A percentile compares a stretch with the other conserved stretches of the same genome.
phyloP scores from a whole-genome alignment of 805 yeast species.

The Kregervanrija delftensis region DNA sequence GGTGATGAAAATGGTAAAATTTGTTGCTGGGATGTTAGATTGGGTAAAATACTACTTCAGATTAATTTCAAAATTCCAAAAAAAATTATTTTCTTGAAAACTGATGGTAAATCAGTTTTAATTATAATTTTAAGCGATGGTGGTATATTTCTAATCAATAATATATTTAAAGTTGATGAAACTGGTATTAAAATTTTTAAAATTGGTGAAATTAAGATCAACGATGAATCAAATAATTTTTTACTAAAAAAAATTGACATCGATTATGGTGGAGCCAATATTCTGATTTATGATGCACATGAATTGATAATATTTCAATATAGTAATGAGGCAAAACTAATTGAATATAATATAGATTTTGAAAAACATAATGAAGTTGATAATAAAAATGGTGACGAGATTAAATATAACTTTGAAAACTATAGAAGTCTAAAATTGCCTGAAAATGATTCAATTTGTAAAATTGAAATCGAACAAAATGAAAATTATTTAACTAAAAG shows the following conservation, averaged over 20 bases:
- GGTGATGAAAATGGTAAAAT: slow-evolving; percentile 25
- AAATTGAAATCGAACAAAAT: slow-evolving; percentile 20
- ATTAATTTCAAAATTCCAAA: neutral
- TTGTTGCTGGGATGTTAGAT: slow-evolving; percentile 27
- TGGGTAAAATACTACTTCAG: slow-evolving; percentile 6
- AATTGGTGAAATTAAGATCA: slow-evolving; percentile 6
- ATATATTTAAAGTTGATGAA: slow-evolving; percentile 13
- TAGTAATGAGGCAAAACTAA: neutral
- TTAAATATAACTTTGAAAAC: slow-evolving; percentile 1
- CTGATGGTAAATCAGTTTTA: slow-evolving; percentile 23
- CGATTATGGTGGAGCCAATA: slow-evolving; percentile 27
- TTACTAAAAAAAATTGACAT: slow-evolving; percentile 14
- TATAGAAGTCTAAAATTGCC: slow-evolving; percentile 1
- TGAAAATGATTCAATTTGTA: slow-evolving; percentile 11
- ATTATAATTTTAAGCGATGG: slow-evolving; percentile 20
- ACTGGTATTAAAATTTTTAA: slow-evolving; percentile 3
- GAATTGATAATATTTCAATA: slow-evolving; percentile 19
- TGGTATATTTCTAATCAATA: slow-evolving; percentile 16
- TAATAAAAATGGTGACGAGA: neutral
- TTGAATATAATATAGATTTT: neutral
- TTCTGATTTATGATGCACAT: slow-evolving; percentile 15
- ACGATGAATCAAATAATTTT: neutral
- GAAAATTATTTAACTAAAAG: slow-evolving; percentile 8
- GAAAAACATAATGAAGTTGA: slow-evolving; percentile 4
- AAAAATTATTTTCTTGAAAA: slow-evolving; percentile 17